These are phyloP conservation scores for Geopyxis carbonaria DNA, from an alignment of 495 filamentous ascomycete species.

Conservation along the genomic window DNA sequence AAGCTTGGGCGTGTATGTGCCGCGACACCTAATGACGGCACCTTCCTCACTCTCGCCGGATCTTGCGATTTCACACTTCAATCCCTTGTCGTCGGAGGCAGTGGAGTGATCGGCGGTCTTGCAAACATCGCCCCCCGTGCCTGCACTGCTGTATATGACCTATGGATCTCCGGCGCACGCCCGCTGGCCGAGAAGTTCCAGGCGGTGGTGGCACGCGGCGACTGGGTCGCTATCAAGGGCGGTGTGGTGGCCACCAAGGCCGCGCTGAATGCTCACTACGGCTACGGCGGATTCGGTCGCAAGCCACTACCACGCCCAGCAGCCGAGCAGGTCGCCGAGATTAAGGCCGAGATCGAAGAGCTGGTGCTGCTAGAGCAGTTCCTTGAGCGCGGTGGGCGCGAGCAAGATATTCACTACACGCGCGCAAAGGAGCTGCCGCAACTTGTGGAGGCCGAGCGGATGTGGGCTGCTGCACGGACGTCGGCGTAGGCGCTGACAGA, in stretches of 20 bases:
- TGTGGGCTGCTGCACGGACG: no score
- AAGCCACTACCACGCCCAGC: slow-evolving; percentile 59
- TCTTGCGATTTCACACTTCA: slow-evolving; percentile 80
- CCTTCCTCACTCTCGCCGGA: slow-evolving; percentile 48
- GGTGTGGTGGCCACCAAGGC: slow-evolving; percentile 78
- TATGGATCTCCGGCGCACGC: slow-evolving; percentile 53
- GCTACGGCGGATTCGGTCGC: slow-evolving; percentile 63
- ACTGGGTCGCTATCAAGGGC: slow-evolving; percentile 76
- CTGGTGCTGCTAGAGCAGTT: slow-evolving; percentile 50
- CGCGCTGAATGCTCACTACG: slow-evolving; percentile 51
- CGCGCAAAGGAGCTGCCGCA: slow-evolving; percentile 20
- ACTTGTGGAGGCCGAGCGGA: slow-evolving; percentile 20
- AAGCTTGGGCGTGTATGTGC: slow-evolving; percentile 69
- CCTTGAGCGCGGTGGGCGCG: slow-evolving; percentile 22
- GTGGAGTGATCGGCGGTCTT: slow-evolving; percentile 68
- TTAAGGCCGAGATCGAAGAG: slow-evolving; percentile 58
- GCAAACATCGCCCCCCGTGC: slow-evolving; percentile 70
- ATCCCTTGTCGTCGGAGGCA: slow-evolving; percentile 66
- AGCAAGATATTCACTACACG: slow-evolving; percentile 18
- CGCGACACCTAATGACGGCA: slow-evolving; percentile 33
- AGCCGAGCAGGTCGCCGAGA: slow-evolving; percentile 39
- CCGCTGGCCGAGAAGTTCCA: slow-evolving; percentile 61
- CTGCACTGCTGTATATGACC: slow-evolving; percentile 51
- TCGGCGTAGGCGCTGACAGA: no score
- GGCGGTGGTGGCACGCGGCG: slow-evolving; percentile 60